Conservation (phyloP, 768 basidiomycete genomes). For the Favolaschia claudopus region DNA sequence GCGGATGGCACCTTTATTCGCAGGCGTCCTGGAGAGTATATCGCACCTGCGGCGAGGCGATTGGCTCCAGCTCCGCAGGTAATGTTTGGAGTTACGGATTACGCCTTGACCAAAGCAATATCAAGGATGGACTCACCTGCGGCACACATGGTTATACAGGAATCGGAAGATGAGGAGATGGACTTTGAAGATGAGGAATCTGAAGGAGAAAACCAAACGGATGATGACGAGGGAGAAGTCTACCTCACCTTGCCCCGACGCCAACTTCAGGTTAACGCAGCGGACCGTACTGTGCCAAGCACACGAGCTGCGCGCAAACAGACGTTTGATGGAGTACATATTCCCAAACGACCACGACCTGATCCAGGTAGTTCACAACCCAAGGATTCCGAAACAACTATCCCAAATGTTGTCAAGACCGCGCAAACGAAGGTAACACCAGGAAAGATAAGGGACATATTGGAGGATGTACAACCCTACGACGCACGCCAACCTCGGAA, state of each 20-base stretch:
- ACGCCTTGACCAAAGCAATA: too few species aligned
- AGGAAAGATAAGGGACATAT: not conserved
- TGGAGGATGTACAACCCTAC: too few species aligned
- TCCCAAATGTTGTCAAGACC: not conserved
- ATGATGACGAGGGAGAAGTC: not conserved
- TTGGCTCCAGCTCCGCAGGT: too few species aligned
- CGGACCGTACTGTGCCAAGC: not conserved
- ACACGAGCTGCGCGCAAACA: not conserved
- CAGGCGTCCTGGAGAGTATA: too few species aligned
- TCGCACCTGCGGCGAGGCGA: too few species aligned
- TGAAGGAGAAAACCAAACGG: not conserved
- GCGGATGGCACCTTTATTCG: too few species aligned
- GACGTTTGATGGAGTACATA: constrained; percentile 11
- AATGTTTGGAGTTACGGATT: too few species aligned
- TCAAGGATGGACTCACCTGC: too few species aligned
- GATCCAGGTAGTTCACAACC: not conserved
- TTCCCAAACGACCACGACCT: not conserved
- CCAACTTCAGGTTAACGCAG: not conserved
- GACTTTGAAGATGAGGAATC: not conserved
- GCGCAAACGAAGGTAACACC: not conserved
- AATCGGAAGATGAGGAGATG: not conserved
- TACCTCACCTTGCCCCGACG: too few species aligned
- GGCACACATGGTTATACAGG: too few species aligned
- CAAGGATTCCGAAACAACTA: not conserved
- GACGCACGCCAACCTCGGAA: too few species aligned